Evolutionary conservation across 768 basidiomycete genomes (phyloP), one percentile per base, ranked within the genome.

Genomic region (Boletus rubropictus): DNA sequence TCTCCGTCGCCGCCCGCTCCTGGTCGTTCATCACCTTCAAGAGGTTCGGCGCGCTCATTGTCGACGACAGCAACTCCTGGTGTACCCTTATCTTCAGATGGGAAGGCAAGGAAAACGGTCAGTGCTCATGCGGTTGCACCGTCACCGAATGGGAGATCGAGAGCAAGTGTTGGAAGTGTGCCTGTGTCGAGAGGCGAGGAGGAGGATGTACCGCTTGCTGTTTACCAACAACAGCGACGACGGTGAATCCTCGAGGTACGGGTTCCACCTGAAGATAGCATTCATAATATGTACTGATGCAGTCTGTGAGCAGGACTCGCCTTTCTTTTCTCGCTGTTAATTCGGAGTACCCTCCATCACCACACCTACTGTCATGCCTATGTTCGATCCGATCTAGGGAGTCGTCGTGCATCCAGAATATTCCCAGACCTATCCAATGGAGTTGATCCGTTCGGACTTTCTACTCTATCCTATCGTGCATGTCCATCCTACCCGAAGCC

Each of bases 131-230:
- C 82, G 15, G 70, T 76, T 9, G 61, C 73, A 18, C 51, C 63
- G 15, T 50, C 48, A 4, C 48, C 54, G 31, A 64, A 70, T 44
- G 69, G 65, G 49, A 70, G 73, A 52, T 72, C 73, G 33, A 70
- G 71, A 56, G 69, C 71, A 24, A 68, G 70, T 42, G 22, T 52
- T 7, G 63, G 58, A 31, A 72, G 76, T 43, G 63, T 66, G n/a
- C 47, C 56, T 18, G 32, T 57, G 27, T 48, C 60, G 11, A 65
- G 61, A 40, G 54, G 66, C 22, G 85, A 87, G 59, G 87, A 89
- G 58, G 88, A 90, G 60, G 88, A 90, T 59, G 69, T 88, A 32
- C 88, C 88, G 17, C 70, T 91, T 39, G 86, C 89, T 17, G 65
- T 87, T 46, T 89, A 81, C 74, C 86, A 89, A 64, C 85, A 84